Evolutionary conservation across 2,329 filamentous ascomycete species (phyloP).

Genomic region (Cadophora gregata): DNA sequence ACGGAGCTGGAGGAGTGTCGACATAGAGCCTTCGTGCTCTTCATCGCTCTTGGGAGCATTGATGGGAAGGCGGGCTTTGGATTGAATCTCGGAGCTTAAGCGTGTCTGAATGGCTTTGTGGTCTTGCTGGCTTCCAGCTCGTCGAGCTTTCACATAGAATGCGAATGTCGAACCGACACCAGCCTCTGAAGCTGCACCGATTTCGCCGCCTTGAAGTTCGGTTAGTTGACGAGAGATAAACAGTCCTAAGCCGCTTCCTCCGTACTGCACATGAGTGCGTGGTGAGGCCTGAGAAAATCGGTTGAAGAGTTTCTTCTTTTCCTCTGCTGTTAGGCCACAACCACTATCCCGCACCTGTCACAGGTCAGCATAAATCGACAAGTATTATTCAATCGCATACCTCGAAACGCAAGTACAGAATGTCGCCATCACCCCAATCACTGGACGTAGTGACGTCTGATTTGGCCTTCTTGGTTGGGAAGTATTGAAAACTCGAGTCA

Average conservation of each 20-base stretch:
- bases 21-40: conserved; percentile 12
- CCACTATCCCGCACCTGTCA: conserved; percentile 72
- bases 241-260: conserved; percentile 76
- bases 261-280: conserved; percentile 75
- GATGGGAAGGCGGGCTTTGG: conserved; percentile 29
- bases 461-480: conserved; percentile 17
- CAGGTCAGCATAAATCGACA: neutral
- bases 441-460: conserved; percentile 25
- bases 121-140: conserved; percentile 31
- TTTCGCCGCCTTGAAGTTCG: conserved; percentile 79
- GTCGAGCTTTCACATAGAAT: conserved; percentile 70
- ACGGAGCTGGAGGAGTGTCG: conserved; percentile 3
- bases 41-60: conserved; percentile 16
- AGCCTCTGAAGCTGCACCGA: conserved; percentile 71
- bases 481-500: conserved; percentile 25
- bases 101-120: conserved; percentile 17
- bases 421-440: conserved; percentile 45
- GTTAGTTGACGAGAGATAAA: conserved; percentile 80
- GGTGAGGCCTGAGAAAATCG: conserved; percentile 81
- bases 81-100: conserved; percentile 26
- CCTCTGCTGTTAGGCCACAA: conserved; percentile 69
- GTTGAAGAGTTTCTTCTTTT: conserved; percentile 76
- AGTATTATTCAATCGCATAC: neutral
- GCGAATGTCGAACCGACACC: conserved; percentile 75
- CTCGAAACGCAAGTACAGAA: conserved; percentile 59